Evolutionary conservation across 2,329 filamentous ascomycete species (phyloP).

Genomic region (Penicillium sp.): DNA sequence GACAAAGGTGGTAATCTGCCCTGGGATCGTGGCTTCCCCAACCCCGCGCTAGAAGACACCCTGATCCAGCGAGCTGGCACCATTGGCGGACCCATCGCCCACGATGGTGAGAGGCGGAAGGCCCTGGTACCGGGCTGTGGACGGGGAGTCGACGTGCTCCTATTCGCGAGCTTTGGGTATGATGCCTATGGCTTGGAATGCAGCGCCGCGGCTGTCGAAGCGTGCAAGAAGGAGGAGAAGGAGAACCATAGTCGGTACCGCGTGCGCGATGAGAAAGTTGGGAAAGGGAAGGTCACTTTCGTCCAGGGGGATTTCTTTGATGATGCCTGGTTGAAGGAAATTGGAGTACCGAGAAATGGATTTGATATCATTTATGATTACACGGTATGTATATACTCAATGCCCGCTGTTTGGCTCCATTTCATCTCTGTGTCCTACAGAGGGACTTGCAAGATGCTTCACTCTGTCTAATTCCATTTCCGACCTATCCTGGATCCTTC

Average conservation of each 20-base stretch:
- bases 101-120: constrained; percentile 40
- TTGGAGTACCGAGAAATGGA: constrained; percentile 31
- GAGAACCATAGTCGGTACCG: constrained; percentile 37
- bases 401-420: too few species aligned
- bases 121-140: constrained; percentile 81
- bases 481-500: too few species aligned
- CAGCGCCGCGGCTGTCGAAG: constrained; percentile 50
- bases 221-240: constrained; percentile 36
- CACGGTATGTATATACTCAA: constrained; percentile 48
- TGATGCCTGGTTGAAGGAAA: constrained; percentile 40
- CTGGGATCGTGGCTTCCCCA: constrained; percentile 58
- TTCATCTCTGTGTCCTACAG: not conserved
- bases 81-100: constrained; percentile 35
- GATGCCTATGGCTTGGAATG: constrained; percentile 73
- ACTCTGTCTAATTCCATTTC: too few species aligned
- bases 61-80: constrained; percentile 41
- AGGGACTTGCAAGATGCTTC: too few species aligned
- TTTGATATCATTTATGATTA: constrained; percentile 60
- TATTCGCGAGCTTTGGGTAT: constrained; percentile 71
- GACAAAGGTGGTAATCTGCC: constrained; percentile 50
- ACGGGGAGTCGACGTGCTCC: constrained; percentile 72
- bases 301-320: constrained; percentile 46
- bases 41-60: constrained; percentile 56
- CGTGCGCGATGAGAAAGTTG: constrained; percentile 33
- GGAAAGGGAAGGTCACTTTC: constrained; percentile 42